Percentiles rank a stretch among this genome's conserved stretches.
phyloP scores from a whole-genome alignment of 225 moss, liverwort and hornwort genomes.

The Lunularia cruciata region DNA sequence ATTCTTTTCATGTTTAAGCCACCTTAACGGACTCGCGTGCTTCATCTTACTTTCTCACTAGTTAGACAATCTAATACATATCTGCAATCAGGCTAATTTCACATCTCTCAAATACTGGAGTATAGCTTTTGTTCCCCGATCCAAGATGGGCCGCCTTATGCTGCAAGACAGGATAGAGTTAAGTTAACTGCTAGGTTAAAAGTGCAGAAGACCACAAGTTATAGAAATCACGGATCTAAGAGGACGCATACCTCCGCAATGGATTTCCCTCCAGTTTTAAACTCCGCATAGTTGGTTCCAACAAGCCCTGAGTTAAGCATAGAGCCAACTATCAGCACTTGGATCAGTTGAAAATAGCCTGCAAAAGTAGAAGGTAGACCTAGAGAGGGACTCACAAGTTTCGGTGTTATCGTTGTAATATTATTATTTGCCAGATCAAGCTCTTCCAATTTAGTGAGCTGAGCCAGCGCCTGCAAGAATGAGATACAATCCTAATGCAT shows the following conservation, averaged over 20 bases:
- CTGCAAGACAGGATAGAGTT: constrained; percentile 27
- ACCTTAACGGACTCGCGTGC: no score
- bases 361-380: neutral
- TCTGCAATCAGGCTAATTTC: constrained; percentile 14
- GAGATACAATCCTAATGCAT: no score
- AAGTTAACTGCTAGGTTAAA: neutral
- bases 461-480: constrained; percentile 24
- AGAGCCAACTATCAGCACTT: neutral
- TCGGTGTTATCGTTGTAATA: constrained; percentile 70
- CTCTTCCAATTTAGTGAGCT: constrained; percentile 57
- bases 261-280: constrained; percentile 93
- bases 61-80: no score
- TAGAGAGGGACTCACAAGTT: constrained; percentile 49
- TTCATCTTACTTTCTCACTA: no score
- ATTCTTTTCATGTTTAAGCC: no score
- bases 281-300: constrained; percentile 78
- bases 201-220: no score
- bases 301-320: constrained; percentile 53
- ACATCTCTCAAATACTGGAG: constrained; percentile 78
- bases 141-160: constrained; percentile 78
- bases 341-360: no score
- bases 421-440: constrained; percentile 88
- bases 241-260: constrained; percentile 58
- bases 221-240: no score
- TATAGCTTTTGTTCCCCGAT: constrained; percentile 77